Evolutionary conservation across 768 basidiomycete genomes (phyloP).

Genomic region (Agaricus subrufescens): DNA sequence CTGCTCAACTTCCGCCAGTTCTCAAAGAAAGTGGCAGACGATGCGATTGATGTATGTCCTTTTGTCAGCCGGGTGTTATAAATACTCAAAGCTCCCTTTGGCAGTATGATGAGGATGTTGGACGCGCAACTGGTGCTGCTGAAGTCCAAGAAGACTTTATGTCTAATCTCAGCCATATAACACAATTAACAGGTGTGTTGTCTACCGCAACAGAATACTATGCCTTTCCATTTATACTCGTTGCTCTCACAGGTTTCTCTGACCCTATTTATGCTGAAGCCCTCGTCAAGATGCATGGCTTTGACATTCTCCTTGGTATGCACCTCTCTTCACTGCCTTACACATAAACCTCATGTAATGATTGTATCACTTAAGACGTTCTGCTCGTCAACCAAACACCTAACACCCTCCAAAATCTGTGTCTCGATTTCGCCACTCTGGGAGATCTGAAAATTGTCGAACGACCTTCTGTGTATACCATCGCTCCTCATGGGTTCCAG

Average conservation of each 20-base stretch:
- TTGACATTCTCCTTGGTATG: conserved; percentile 89
- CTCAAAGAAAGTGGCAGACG: conserved; percentile 84
- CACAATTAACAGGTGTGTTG: conserved; percentile 82
- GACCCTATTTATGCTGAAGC: conserved; percentile 99
- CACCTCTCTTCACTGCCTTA: neutral
- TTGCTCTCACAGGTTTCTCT: conserved; percentile 71
- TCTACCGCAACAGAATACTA: neutral
- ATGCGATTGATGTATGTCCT: conserved; percentile 61
- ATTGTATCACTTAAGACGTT: conserved; percentile 59
- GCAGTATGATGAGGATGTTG: conserved; percentile 87
- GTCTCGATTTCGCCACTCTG: conserved; percentile 94
- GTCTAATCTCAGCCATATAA: conserved; percentile 88
- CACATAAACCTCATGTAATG: neutral
- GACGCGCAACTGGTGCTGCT: conserved; percentile 79
- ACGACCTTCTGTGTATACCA: conserved; percentile 87
- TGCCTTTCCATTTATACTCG: neutral
- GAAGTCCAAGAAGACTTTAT: conserved; percentile 91
- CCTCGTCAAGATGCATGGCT: conserved; percentile 95
- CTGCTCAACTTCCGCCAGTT: conserved; percentile 90
- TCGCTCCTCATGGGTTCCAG: conserved; percentile 96
- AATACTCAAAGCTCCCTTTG: neutral
- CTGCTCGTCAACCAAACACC: conserved; percentile 94
- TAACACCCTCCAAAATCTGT: conserved; percentile 93
- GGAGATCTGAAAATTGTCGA: conserved; percentile 98
- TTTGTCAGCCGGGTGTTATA: neutral